Conservation (phyloP, 768 basidiomycete genomes). For the Sporobolomyces phaffii region DNA sequence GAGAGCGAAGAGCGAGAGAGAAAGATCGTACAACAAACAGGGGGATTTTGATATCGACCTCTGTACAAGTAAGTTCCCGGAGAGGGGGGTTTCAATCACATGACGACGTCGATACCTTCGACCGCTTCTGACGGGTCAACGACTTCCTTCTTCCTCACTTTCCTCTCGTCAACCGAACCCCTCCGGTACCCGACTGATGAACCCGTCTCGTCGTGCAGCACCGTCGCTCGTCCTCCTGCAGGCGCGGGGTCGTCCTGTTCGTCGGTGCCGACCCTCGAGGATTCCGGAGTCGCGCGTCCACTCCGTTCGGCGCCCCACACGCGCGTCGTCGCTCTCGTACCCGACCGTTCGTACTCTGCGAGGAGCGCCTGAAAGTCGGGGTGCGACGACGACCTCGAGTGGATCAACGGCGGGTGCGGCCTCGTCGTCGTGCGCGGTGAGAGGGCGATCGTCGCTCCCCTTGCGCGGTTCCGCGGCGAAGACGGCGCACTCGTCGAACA, state of each 20-base stretch:
- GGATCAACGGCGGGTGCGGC: constrained; percentile 3
- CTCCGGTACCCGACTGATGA: not conserved
- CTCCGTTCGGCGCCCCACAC: constrained; percentile 3
- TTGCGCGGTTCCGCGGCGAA: constrained; percentile 1
- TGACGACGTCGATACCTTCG: not conserved
- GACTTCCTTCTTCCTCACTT: not conserved
- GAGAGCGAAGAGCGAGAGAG: not conserved
- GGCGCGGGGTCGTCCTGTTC: not conserved
- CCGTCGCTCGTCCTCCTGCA: too few relatives aligned
- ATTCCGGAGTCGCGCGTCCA: not conserved
- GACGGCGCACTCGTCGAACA: not conserved
- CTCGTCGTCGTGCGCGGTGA: not conserved
- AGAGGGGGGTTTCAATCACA: not conserved
- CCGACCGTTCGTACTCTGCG: not conserved
- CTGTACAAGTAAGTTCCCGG: not conserved
- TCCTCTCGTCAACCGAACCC: not conserved
- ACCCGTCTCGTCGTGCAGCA: not conserved
- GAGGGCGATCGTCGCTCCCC: constrained; percentile 6
- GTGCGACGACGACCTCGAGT: constrained; percentile 17
- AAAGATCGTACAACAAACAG: not conserved
- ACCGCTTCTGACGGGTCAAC: constrained; percentile 1
- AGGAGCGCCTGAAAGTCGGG: constrained; percentile 27
- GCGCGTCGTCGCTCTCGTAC: constrained; percentile 18
- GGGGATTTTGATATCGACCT: too few relatives aligned
- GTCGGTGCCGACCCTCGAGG: not conserved